Conservation (phyloP, 2,329 filamentous ascomycete genomes). For the Xylariaceae sp. region DNA sequence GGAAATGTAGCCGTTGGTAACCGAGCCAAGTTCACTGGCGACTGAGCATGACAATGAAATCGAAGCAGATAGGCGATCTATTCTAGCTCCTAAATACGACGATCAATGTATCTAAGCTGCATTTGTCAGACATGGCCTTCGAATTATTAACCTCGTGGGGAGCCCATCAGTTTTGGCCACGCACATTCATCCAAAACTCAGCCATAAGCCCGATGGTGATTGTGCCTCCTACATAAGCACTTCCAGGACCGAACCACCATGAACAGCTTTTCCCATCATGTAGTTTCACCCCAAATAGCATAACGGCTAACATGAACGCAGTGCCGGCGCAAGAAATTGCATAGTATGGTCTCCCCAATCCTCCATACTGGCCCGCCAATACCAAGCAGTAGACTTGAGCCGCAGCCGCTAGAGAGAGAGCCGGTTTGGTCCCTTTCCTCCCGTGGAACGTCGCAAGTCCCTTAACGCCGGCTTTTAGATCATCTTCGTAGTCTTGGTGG, state of each 20-base stretch:
- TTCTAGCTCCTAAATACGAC: too few relatives aligned
- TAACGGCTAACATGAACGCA: not conserved
- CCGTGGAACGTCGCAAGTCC: conserved; percentile 42
- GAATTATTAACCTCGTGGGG: too few relatives aligned
- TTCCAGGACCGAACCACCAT: not conserved
- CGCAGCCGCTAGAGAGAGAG: not conserved
- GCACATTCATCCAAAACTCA: not conserved
- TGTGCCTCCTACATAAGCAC: not conserved
- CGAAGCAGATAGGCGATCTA: too few relatives aligned
- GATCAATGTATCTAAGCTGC: too few relatives aligned
- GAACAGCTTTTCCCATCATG: not conserved
- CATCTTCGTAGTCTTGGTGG: conserved; percentile 47
- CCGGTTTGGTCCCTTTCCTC: conserved; percentile 8
- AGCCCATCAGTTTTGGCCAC: too few relatives aligned
- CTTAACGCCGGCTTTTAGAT: conserved; percentile 41
- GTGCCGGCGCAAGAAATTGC: conserved; percentile 2
- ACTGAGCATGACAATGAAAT: too few relatives aligned
- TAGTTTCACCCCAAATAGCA: not conserved
- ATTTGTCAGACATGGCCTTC: too few relatives aligned
- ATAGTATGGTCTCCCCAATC: conserved; percentile 3
- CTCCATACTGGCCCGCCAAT: not conserved
- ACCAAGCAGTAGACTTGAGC: conserved; percentile 1
- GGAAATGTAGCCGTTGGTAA: too few relatives aligned
- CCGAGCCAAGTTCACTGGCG: too few relatives aligned
- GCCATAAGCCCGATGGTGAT: not conserved